phyloP scores from a whole-genome alignment of 2,329 filamentous ascomycete species.

The Fusarium albidum region DNA sequence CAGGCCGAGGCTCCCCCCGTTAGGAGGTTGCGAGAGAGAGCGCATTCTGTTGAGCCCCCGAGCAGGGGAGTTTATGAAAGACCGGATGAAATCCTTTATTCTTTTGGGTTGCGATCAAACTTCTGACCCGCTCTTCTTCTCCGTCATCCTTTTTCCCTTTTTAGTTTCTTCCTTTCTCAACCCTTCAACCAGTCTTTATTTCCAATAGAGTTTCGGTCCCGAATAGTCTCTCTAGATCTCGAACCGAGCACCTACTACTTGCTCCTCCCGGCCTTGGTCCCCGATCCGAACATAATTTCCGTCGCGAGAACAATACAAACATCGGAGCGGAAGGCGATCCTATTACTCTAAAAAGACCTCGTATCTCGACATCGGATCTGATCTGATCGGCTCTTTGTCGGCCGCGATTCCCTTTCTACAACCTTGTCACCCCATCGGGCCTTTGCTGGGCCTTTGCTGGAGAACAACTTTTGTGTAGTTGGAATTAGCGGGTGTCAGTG shows the following conservation, averaged over 20 bases:
- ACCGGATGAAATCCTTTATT: not conserved
- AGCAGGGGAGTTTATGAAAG: slow-evolving; percentile 5
- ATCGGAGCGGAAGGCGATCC: not conserved
- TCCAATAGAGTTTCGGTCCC: not conserved
- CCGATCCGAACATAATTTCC: slow-evolving; percentile 7
- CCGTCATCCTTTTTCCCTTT: not conserved
- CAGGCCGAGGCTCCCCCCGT: slow-evolving; percentile 22
- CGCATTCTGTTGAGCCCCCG: slow-evolving; percentile 6
- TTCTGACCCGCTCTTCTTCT: not conserved
- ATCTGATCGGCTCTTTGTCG: not conserved
- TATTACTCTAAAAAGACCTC: not conserved
- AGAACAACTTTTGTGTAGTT: not conserved
- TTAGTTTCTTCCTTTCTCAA: not conserved
- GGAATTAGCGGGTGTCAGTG: slow-evolving; percentile 4
- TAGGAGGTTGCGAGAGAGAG: slow-evolving; percentile 8
- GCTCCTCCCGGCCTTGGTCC: not conserved
- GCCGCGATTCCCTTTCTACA: not conserved
- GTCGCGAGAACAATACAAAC: not conserved
- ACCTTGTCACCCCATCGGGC: not conserved
- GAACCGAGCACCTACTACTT: not conserved
- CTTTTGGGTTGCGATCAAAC: not conserved
- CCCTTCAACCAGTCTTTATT: not conserved
- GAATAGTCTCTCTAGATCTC: not conserved
- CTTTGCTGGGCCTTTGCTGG: not conserved
- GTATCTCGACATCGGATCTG: not conserved